Conservation (phyloP, 2,329 filamentous ascomycete genomes). For the Amesomyces nigricolor region DNA sequence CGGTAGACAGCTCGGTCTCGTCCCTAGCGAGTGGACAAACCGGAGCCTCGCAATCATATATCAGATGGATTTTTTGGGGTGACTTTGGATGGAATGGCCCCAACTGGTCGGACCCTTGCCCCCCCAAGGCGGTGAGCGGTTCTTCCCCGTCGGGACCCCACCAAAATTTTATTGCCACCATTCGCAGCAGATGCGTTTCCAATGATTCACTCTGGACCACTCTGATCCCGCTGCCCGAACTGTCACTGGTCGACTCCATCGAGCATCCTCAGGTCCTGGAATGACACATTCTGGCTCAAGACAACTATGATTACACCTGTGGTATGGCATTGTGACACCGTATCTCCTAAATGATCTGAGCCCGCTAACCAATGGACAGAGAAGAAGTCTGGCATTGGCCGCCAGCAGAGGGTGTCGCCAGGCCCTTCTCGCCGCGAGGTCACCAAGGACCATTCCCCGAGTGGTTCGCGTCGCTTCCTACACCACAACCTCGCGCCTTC, state of each 20-base stretch:
- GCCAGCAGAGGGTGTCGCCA: slow-evolving; percentile 25
- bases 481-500: slow-evolving; percentile 25
- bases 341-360: background rate
- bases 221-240: slow-evolving; percentile 13
- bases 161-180: slow-evolving; percentile 19
- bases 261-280: background rate
- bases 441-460: slow-evolving; percentile 10
- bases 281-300: slow-evolving; percentile 10
- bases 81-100: background rate
- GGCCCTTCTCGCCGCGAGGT: slow-evolving; percentile 12
- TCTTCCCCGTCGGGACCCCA: background rate
- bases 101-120: background rate
- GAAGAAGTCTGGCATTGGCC: slow-evolving; percentile 29
- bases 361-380: slow-evolving; percentile 18
- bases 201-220: slow-evolving; percentile 1
- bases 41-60: no score
- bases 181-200: slow-evolving; percentile 14
- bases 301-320: slow-evolving; percentile 23
- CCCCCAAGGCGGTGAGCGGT: slow-evolving; percentile 5
- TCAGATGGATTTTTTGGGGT: no score
- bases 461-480: slow-evolving; percentile 17
- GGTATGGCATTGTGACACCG: slow-evolving; percentile 14
- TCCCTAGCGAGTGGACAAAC: no score
- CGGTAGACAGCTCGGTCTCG: no score
- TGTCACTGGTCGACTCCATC: background rate